Percentiles rank a stretch among this genome's conserved stretches.
These are phyloP conservation scores for Lentinula edodes DNA, from an alignment of 768 basidiomycete species.

Conservation along the genomic window DNA sequence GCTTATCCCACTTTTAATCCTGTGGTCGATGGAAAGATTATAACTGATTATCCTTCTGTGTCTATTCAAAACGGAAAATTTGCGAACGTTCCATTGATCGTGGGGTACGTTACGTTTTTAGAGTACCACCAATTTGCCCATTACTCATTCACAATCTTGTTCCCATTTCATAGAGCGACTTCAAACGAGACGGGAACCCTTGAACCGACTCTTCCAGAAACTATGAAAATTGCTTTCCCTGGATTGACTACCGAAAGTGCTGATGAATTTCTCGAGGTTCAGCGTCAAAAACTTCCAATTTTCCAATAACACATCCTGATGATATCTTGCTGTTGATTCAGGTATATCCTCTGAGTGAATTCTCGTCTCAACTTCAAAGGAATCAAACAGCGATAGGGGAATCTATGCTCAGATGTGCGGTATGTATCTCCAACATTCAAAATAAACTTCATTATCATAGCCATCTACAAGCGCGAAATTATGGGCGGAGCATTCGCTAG, in stretches of 20 bases:
- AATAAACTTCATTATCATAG: background rate
- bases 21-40: slow-evolving; percentile 47
- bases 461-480: slow-evolving; percentile 32
- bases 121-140: no score
- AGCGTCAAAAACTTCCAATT: background rate
- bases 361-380: slow-evolving; percentile 34
- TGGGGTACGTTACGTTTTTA: slow-evolving; percentile 37
- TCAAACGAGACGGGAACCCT: slow-evolving; percentile 50
- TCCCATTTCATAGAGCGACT: slow-evolving; percentile 31
- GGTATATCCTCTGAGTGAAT: slow-evolving; percentile 39
- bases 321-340: slow-evolving; percentile 4
- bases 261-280: slow-evolving; percentile 26
- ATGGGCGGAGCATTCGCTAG: slow-evolving; percentile 36
- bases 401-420: slow-evolving; percentile 46
- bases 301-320: background rate
- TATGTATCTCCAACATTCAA: slow-evolving; percentile 21
- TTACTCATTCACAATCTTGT: background rate
- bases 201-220: slow-evolving; percentile 24
- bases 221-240: slow-evolving; percentile 40
- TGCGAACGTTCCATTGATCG: slow-evolving; percentile 48
- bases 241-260: slow-evolving; percentile 33
- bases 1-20: slow-evolving; percentile 48
- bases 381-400: slow-evolving; percentile 46
- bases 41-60: slow-evolving; percentile 44
- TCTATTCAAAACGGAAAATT: slow-evolving; percentile 41